Percentiles rank a stretch among this genome's conserved stretches.
Evolutionary conservation across 495 filamentous ascomycete species (phyloP).

Genomic region (Neurospora sp.): DNA sequence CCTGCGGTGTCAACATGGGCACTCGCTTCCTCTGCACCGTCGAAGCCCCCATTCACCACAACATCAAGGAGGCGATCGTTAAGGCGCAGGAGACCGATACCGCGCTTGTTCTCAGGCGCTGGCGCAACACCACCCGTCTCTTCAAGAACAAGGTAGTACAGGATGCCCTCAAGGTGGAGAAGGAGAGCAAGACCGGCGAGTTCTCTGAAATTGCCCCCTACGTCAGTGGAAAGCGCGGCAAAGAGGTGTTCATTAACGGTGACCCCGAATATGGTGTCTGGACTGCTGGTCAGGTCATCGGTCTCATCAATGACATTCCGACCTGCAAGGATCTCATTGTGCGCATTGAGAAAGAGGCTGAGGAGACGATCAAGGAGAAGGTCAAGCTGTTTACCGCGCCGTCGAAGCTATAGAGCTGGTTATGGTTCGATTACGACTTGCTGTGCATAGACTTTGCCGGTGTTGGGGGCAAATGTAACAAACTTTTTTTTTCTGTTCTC

Average conservation of each 20-base stretch:
- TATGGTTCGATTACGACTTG: neutral
- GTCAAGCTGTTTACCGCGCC: slow-evolving; percentile 25
- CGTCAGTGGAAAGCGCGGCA: slow-evolving; percentile 85
- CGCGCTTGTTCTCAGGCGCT: slow-evolving; percentile 74
- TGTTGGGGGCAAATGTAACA: neutral
- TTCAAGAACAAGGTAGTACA: slow-evolving; percentile 82
- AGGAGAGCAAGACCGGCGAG: slow-evolving; percentile 74
- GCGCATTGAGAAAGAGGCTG: slow-evolving; percentile 52
- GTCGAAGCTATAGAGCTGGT: slow-evolving; percentile 28
- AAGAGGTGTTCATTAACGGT: slow-evolving; percentile 85
- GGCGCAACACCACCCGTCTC: slow-evolving; percentile 84
- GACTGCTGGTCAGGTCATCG: slow-evolving; percentile 57
- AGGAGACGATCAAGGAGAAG: slow-evolving; percentile 39
- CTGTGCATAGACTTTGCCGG: neutral
- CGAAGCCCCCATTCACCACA: slow-evolving; percentile 83
- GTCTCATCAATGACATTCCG: slow-evolving; percentile 56
- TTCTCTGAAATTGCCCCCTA: slow-evolving; percentile 84
- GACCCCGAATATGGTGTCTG: slow-evolving; percentile 81
- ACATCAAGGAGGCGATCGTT: slow-evolving; percentile 90
- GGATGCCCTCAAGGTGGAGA: slow-evolving; percentile 72
- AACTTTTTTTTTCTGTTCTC: neutral
- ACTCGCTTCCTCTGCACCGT: slow-evolving; percentile 91
- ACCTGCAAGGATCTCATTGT: slow-evolving; percentile 44
- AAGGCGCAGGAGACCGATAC: slow-evolving; percentile 84
- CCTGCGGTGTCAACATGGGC: slow-evolving; percentile 94